Evolutionary conservation across 2,329 filamentous ascomycete genomes (phyloP), one percentile per base, ranked within the genome.

Genomic region (Exophiala sp.): DNA sequence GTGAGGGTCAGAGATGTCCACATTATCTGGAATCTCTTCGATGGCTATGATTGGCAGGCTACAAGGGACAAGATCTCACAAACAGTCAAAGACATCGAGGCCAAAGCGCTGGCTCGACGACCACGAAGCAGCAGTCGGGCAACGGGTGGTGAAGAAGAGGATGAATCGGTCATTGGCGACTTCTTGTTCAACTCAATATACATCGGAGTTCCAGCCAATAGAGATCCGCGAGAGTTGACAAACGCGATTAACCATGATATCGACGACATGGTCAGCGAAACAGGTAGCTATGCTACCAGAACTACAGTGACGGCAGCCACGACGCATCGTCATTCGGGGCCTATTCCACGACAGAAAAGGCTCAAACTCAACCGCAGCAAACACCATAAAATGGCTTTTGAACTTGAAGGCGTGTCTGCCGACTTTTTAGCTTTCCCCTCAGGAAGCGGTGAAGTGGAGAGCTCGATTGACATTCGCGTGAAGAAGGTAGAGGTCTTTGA

Each of bases 181-280:
- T 95, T 95, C 63, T 78, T 99, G 12, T 99, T 99, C 79, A 97
- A 99, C 68, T 99, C 94, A 0, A 96, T 99, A 50, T 99, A 96
- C 74, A 96, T 99, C 63, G 91, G 89, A 11, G 88, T 99, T 14
- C 88, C 92, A 0, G 81, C 88, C 9, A 94, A 91, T 63, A 84
- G 87, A 54, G 92, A 97, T 63, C 90, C 91, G 4, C 83, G 83
- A 49, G 89, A 95, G 29, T 79, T 97, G 8, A 79, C 89, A 3
- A 82, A 84, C 42, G 88, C 88, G 36, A 96, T 99, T 71, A 96
- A 96, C 66, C 84, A 87, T 53, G 85, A 92, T 34, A 81, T 97
- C 44, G 89, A 96, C 61, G 92, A 97, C 65, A 81, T 87, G 52
- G 82, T 80, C 3, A 95, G 89, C 35, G 94, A 97, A 66, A 96